These are phyloP conservation scores for Tricladium varicosporioides DNA, from an alignment of 2,329 filamentous ascomycete genomes.

Conservation along the genomic window DNA sequence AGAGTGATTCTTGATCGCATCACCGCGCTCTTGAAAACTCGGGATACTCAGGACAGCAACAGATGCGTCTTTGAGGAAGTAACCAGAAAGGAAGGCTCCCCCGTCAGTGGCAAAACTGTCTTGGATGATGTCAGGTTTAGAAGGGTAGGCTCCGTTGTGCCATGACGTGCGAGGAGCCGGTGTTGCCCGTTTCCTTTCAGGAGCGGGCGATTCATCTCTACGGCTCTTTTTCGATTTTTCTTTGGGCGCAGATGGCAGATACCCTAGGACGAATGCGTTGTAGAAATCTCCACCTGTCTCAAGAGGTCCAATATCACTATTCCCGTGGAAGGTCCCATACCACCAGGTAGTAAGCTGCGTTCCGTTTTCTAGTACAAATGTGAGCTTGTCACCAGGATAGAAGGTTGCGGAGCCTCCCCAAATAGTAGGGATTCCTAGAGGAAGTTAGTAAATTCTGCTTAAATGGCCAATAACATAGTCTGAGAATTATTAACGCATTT, in stretches of 20 bases:
- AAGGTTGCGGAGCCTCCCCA: slow-evolving; percentile 36
- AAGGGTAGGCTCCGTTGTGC: slow-evolving; percentile 23
- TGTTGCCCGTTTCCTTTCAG: slow-evolving; percentile 4
- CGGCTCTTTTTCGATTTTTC: slow-evolving; percentile 35
- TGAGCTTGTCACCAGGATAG: slow-evolving; percentile 38
- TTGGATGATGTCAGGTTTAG: slow-evolving; percentile 18
- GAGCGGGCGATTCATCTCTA: neutral
- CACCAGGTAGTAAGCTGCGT: slow-evolving; percentile 32
- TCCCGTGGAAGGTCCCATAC: neutral
- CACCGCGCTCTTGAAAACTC: slow-evolving; percentile 34
- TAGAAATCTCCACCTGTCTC: slow-evolving; percentile 30
- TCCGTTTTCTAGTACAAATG: slow-evolving; percentile 38
- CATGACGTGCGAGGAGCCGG: slow-evolving; percentile 28
- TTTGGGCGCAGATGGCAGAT: slow-evolving; percentile 18
- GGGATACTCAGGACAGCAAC: slow-evolving; percentile 41
- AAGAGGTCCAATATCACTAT: slow-evolving; percentile 29
- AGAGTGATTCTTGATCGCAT: slow-evolving; percentile 33
- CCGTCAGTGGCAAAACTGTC: slow-evolving; percentile 21
- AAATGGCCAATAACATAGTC: too few relatives aligned
- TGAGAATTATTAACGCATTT: too few relatives aligned
- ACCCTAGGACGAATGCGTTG: slow-evolving; percentile 29
- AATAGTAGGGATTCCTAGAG: slow-evolving; percentile 33
- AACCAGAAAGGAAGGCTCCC: slow-evolving; percentile 24
- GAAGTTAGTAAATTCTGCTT: too few relatives aligned
- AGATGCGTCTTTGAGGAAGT: slow-evolving; percentile 24